phyloP scores from a whole-genome alignment of 108 stramenopile genomes.

The Parietichytrium sp. region DNA sequence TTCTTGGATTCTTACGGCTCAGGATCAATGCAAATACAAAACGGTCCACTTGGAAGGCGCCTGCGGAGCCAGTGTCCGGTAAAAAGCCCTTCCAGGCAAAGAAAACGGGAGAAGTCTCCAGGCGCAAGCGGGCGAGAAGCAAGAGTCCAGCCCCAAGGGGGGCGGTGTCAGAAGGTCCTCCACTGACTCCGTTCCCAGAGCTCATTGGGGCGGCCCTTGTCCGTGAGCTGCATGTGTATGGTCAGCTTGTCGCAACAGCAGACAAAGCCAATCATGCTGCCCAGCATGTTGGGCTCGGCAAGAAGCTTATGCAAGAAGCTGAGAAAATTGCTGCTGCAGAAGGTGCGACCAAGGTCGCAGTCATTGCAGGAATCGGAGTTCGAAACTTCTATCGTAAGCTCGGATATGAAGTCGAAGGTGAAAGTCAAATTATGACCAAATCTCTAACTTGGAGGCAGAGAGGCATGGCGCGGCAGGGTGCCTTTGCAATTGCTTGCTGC shows the following conservation, averaged over 20 bases:
- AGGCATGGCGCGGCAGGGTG: too few species aligned
- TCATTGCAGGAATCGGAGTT: conserved; percentile 92
- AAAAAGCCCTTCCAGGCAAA: background rate
- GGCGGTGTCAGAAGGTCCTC: background rate
- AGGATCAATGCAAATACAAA: too few species aligned
- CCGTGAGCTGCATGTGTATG: conserved; percentile 90
- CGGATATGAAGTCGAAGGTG: conserved; percentile 72
- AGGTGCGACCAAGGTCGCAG: conserved; percentile 79
- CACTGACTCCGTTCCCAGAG: background rate
- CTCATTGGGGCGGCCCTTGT: conserved; percentile 36
- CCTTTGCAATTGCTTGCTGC: too few species aligned
- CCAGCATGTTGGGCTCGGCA: conserved; percentile 94
- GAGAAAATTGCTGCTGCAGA: conserved; percentile 90
- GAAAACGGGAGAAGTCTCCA: background rate
- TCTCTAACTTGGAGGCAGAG: too few species aligned
- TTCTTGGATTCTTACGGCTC: background rate
- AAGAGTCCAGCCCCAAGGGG: background rate
- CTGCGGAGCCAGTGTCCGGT: background rate
- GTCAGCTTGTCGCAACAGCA: conserved; percentile 81
- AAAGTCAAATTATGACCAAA: conserved; percentile 54
- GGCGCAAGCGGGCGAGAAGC: background rate
- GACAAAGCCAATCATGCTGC: conserved; percentile 80
- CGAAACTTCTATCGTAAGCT: conserved; percentile 91
- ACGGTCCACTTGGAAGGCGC: too few species aligned
- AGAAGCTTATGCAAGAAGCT: conserved; percentile 89